Conservation (phyloP, 495 filamentous ascomycete species). For the Jackrogersella multiformis region DNA sequence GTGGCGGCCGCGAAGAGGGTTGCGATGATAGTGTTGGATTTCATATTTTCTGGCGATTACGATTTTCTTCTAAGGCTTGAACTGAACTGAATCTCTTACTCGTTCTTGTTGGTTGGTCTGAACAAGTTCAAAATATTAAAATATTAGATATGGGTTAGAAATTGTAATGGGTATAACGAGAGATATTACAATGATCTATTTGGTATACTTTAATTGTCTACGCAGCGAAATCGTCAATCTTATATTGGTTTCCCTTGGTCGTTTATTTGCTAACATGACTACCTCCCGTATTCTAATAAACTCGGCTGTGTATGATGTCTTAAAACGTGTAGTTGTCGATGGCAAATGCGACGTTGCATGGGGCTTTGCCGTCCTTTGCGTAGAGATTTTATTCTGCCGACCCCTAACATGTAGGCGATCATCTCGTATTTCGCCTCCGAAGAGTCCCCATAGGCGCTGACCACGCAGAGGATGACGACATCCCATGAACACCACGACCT, state of each 20-base stretch:
- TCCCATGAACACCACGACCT: conserved; percentile 15
- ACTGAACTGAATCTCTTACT: background rate
- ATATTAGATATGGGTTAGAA: background rate
- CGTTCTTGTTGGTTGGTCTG: background rate
- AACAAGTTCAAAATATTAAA: background rate
- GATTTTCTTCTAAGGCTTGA: background rate
- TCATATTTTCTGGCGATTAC: conserved; percentile 12
- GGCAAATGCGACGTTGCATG: conserved; percentile 33
- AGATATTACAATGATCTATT: background rate
- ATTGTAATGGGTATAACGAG: background rate
- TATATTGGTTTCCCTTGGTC: background rate
- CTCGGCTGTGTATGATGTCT: conserved; percentile 16
- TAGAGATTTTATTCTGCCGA: background rate
- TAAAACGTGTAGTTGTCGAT: conserved; percentile 7
- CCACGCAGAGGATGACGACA: conserved; percentile 23
- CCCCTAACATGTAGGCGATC: conserved; percentile 28
- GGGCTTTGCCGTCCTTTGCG: background rate
- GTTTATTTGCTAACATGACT: background rate
- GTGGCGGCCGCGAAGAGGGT: conserved; percentile 31
- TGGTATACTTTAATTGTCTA: background rate
- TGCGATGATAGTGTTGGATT: conserved; percentile 19
- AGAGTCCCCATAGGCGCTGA: conserved; percentile 15
- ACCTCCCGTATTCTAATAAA: background rate
- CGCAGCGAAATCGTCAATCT: conserved; percentile 2
- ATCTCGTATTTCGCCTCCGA: conserved; percentile 32